A percentile compares a stretch with the other conserved stretches of the same genome.
phyloP scores from a whole-genome alignment of 768 basidiomycete species.

The Cystobasidium ongulense region DNA sequence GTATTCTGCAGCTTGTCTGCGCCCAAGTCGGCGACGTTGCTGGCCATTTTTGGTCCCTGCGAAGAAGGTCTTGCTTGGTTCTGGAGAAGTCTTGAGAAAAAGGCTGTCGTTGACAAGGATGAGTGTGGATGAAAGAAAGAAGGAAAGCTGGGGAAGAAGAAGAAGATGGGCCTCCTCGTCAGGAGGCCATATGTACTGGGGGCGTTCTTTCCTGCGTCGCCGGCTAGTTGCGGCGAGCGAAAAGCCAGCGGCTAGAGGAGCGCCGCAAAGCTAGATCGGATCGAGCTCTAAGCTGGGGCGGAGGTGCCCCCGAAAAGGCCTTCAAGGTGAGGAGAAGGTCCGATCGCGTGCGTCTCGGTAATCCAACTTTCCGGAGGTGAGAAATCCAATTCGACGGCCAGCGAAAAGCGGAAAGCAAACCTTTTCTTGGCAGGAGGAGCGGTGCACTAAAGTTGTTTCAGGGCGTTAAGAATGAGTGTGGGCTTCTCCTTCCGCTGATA shows the following conservation, averaged over 20 bases:
- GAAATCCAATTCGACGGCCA: too few relatives aligned
- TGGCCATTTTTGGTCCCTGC: neutral
- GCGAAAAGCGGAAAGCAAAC: neutral
- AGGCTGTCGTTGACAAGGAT: too few relatives aligned
- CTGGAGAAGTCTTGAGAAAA: neutral
- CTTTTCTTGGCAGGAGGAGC: neutral
- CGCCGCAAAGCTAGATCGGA: neutral
- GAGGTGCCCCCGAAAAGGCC: neutral
- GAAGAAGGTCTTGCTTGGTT: neutral
- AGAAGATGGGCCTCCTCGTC: neutral
- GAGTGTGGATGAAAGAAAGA: constrained; percentile 5
- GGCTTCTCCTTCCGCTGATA: too few relatives aligned
- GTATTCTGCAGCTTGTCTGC: neutral
- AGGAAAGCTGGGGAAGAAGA: neutral
- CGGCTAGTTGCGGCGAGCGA: neutral
- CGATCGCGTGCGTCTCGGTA: neutral
- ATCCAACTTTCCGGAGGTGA: neutral
- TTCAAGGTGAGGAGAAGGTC: neutral
- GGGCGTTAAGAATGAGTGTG: too few relatives aligned
- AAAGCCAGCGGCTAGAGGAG: neutral
- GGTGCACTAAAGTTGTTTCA: too few relatives aligned
- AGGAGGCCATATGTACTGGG: neutral
- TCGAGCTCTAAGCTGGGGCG: too few relatives aligned
- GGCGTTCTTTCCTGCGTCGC: neutral
- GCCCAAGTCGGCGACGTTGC: neutral